Conservation (phyloP, 1,284 basidiomycete species). For the Naganishia sp. region DNA sequence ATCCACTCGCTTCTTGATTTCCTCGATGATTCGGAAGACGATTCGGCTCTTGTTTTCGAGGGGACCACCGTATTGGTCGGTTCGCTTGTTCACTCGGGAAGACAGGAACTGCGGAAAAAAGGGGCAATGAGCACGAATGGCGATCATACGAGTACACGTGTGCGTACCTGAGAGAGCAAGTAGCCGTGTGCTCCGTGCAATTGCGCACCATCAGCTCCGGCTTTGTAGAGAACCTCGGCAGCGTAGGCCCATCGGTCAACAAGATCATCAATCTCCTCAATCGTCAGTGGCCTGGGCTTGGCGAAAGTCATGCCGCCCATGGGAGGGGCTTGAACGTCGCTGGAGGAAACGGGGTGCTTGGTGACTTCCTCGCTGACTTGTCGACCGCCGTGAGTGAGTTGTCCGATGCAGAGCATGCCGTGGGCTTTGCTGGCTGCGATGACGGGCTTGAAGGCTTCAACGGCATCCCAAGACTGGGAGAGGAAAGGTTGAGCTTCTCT, state of each 20-base stretch:
- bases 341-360: slow-evolving; percentile 47
- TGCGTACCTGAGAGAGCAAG: slow-evolving; percentile 32
- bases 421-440: slow-evolving; percentile 53
- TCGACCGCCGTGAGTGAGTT: slow-evolving; percentile 56
- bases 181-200: slow-evolving; percentile 49
- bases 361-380: slow-evolving; percentile 44
- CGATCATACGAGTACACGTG: too few relatives aligned
- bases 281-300: slow-evolving; percentile 44
- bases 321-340: slow-evolving; percentile 41
- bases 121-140: background rate
- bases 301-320: slow-evolving; percentile 45
- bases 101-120: slow-evolving; percentile 45
- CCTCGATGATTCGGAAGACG: slow-evolving; percentile 50
- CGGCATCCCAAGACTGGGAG: slow-evolving; percentile 35
- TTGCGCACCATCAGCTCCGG: slow-evolving; percentile 52
- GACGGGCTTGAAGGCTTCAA: slow-evolving; percentile 48
- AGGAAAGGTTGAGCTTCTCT: background rate
- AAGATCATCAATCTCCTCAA: slow-evolving; percentile 49
- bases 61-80: slow-evolving; percentile 53
- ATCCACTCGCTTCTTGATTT: slow-evolving; percentile 49
- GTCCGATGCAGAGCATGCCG: slow-evolving; percentile 54
- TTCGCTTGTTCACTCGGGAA: slow-evolving; percentile 51
- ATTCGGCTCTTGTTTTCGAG: slow-evolving; percentile 55
- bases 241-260: slow-evolving; percentile 52
- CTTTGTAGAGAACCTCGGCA: slow-evolving; percentile 49